Conservation (phyloP, 345 rosid genomes). For the Citrus sp. region DNA sequence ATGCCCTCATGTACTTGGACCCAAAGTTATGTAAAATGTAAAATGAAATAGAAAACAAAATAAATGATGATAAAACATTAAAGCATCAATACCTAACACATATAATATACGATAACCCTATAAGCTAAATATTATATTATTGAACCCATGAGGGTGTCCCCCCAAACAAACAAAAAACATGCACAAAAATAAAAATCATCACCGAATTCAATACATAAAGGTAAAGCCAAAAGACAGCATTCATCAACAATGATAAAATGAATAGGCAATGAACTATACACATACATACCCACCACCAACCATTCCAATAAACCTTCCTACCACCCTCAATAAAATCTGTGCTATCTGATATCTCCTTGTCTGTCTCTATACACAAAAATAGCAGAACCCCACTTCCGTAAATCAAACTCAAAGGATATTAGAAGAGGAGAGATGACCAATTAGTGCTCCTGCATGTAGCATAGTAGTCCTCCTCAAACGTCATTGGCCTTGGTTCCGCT, state of each 20-base stretch:
- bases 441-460: background rate
- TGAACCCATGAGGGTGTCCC: slow-evolving; percentile 24
- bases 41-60: background rate
- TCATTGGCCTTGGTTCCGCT: slow-evolving; percentile 18
- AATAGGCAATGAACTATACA: slow-evolving; percentile 38
- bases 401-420: background rate
- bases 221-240: slow-evolving; percentile 19
- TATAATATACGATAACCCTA: background rate
- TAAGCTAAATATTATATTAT: slow-evolving; percentile 12
- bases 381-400: slow-evolving; percentile 6
- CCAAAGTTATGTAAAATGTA: background rate
- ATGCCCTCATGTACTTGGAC: background rate
- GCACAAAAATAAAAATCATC: slow-evolving; percentile 16
- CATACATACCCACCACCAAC: slow-evolving; percentile 32
- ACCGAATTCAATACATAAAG: slow-evolving; percentile 25
- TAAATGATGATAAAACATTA: background rate
- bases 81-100: background rate
- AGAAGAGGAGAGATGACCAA: slow-evolving; percentile 7
- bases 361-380: slow-evolving; percentile 36
- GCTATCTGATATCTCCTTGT: slow-evolving; percentile 14
- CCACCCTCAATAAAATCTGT: slow-evolving; percentile 25
- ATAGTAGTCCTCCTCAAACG: slow-evolving; percentile 8
- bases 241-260: slow-evolving; percentile 23
- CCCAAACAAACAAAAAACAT: background rate
- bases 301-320: slow-evolving; percentile 2